Conservation (phyloP, 2,329 filamentous ascomycete genomes). For the Ceratocystis smalleyi region DNA sequence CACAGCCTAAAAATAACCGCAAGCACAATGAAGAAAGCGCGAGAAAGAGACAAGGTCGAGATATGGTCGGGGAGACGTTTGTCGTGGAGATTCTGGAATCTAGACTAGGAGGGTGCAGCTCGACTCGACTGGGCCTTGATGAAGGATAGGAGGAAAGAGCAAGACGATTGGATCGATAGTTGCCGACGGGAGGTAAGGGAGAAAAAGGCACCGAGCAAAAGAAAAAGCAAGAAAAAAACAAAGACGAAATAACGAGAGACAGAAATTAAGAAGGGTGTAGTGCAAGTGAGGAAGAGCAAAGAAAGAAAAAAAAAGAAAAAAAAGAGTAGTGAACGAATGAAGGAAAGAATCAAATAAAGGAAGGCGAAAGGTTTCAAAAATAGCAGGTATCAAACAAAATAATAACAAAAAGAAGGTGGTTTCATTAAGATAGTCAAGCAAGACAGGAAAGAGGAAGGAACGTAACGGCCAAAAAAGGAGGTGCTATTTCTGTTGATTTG, state of each 20-base stretch:
- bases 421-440: conserved; percentile 7
- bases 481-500: not conserved
- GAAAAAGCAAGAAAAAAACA: not conserved
- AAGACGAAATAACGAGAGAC: not conserved
- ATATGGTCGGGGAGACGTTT: not conserved
- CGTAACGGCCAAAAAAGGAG: not conserved
- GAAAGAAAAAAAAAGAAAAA: conserved; percentile 1
- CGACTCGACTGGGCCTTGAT: not conserved
- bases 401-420: conserved; percentile 6
- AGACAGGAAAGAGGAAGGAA: conserved; percentile 13
- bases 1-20: not conserved
- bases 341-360: conserved; percentile 8
- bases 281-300: not conserved
- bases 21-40: not conserved
- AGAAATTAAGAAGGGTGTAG: not conserved
- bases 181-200: not conserved
- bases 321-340: conserved; percentile 5
- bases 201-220: not conserved
- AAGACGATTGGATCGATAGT: not conserved
- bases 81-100: not conserved
- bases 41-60: not conserved
- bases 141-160: not conserved
- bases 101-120: not conserved
- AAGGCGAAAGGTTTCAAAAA: not conserved
- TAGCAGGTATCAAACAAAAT: conserved; percentile 2